These are phyloP conservation scores for Cerrena zonata DNA, from an alignment of 1,284 basidiomycete species.

Conservation along the genomic window DNA sequence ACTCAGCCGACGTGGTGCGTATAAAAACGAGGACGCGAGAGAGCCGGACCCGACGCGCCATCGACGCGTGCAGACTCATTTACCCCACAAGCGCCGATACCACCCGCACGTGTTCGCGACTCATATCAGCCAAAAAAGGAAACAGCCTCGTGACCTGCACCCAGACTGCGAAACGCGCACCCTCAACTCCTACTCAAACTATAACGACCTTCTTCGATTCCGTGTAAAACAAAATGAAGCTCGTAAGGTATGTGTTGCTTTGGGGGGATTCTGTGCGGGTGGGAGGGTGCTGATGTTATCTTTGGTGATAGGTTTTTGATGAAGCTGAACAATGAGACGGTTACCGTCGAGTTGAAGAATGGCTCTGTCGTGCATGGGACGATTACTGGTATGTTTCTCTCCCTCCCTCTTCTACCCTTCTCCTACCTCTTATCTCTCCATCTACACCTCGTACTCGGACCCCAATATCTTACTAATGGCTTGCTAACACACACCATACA, in stretches of 20 bases:
- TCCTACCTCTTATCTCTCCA: no score
- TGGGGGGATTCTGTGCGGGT: constrained; percentile 3
- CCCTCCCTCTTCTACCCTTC: no score
- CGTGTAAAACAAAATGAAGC: constrained; percentile 40
- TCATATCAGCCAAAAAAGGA: not conserved
- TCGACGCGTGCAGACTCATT: no score
- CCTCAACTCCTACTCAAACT: not conserved
- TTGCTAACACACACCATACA: not conserved
- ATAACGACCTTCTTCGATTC: not conserved
- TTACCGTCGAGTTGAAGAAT: constrained; percentile 97
- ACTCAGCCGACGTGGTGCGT: no score
- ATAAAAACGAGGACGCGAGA: no score
- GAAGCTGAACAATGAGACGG: constrained; percentile 99
- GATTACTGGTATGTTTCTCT: constrained; percentile 85
- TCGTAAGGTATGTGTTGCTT: constrained; percentile 38
- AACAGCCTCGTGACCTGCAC: no score
- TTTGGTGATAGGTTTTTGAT: constrained; percentile 95
- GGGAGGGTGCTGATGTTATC: constrained; percentile 2
- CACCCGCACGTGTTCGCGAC: not conserved
- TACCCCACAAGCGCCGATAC: no score
- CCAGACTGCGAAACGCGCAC: not conserved
- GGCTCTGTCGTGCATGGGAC: constrained; percentile 94
- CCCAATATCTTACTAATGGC: no score
- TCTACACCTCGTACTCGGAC: not conserved
- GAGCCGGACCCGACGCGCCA: no score